Percentiles rank a stretch among this genome's conserved stretches.
These are phyloP conservation scores for Pulicaria dysenterica DNA, from an alignment of 129 eudicot species.

Conservation along the genomic window DNA sequence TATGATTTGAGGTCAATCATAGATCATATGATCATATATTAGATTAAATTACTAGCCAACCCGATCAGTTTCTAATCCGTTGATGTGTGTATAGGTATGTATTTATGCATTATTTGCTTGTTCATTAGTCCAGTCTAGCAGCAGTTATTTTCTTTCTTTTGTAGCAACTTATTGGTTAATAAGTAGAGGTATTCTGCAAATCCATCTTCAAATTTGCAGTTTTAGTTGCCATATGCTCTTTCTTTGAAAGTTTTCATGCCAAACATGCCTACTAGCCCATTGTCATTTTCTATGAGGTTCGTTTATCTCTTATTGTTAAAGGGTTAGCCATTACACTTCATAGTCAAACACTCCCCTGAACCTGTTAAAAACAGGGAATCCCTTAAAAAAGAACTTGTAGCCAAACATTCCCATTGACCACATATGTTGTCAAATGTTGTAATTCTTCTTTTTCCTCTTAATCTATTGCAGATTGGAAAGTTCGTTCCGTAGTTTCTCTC, in stretches of 20 bases:
- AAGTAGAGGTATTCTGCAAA: background rate
- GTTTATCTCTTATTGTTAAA: slow-evolving; percentile 18
- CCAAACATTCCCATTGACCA: background rate
- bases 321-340: slow-evolving; percentile 21
- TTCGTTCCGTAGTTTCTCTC: slow-evolving; percentile 93
- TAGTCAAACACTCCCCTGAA: background rate
- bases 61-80: background rate
- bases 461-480: slow-evolving; percentile 68
- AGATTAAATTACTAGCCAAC: background rate
- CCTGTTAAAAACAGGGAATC: background rate
- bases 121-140: background rate
- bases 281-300: background rate
- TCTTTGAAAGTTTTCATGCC: slow-evolving; percentile 3
- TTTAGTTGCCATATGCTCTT: background rate
- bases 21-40: background rate
- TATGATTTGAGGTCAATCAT: background rate
- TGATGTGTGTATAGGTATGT: background rate
- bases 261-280: background rate
- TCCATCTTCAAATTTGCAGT: background rate
- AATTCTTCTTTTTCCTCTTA: slow-evolving; percentile 2
- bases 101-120: background rate
- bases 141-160: background rate
- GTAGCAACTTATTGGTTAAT: too few species aligned
- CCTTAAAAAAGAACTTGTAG: background rate
- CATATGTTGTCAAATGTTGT: background rate